Percentiles rank a stretch among this genome's conserved stretches.
Conservation (phyloP, 129 eudicot genomes). For the Pseudognaphalium luteoalbum region DNA sequence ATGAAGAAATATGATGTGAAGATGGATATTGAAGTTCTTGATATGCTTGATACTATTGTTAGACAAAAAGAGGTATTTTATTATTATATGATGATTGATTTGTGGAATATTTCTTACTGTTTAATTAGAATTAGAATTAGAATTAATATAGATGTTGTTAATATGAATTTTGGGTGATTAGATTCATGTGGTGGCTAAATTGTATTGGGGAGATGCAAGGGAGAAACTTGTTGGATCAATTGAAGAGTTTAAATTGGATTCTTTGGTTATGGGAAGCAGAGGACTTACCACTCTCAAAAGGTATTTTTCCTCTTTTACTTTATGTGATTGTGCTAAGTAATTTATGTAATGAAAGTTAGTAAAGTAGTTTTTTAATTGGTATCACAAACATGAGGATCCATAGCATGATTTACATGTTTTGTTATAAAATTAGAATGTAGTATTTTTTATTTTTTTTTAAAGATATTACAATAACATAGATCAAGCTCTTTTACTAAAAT, state of each 20-base stretch:
- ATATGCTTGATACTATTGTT: slow-evolving; percentile 70
- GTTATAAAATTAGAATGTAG: too few species aligned
- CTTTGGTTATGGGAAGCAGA: slow-evolving; percentile 92
- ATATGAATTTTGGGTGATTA: slow-evolving; percentile 7
- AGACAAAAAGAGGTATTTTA: slow-evolving; percentile 76
- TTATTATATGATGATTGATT: neutral
- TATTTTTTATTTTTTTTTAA: too few species aligned
- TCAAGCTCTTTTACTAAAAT: too few species aligned
- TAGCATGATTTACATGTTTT: too few species aligned
- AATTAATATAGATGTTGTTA: neutral
- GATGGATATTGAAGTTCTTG: slow-evolving; percentile 67
- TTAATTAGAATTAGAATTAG: too few species aligned
- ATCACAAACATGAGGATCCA: too few species aligned
- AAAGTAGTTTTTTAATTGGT: too few species aligned
- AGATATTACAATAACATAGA: too few species aligned
- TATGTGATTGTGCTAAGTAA: too few species aligned
- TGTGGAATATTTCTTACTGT: neutral
- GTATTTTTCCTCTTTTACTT: slow-evolving; percentile 24
- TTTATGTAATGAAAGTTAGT: too few species aligned
- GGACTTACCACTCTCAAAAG: slow-evolving; percentile 66
- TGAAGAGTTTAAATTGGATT: slow-evolving; percentile 70
- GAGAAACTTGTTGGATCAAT: slow-evolving; percentile 72
- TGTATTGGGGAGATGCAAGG: slow-evolving; percentile 91
- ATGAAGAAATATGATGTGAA: slow-evolving; percentile 64
- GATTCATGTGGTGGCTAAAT: slow-evolving; percentile 61